phyloP scores from a whole-genome alignment of 2,329 filamentous ascomycete species.

The Huntiella moniliformis region DNA sequence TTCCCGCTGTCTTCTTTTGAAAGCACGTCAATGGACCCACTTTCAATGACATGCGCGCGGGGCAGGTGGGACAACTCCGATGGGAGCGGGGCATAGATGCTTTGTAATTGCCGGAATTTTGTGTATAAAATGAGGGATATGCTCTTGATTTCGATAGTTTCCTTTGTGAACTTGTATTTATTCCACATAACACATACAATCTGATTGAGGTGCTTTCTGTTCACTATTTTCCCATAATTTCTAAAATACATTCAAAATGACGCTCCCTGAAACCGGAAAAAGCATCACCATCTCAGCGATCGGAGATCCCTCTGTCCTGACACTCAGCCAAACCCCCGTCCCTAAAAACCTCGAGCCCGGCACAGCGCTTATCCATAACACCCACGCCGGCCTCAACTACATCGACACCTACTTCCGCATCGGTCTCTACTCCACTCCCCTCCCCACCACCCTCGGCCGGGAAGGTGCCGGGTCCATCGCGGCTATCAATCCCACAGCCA shows the following conservation, averaged over 20 bases:
- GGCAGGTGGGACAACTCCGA: too few species aligned
- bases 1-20: too few species aligned
- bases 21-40: too few species aligned
- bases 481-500: constrained; percentile 33
- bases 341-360: constrained; percentile 33
- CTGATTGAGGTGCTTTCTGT: too few species aligned
- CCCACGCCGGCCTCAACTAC: constrained; percentile 49
- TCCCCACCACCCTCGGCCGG: constrained; percentile 61
- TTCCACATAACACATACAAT: too few species aligned
- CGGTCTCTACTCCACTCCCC: constrained; percentile 47
- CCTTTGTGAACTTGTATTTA: too few species aligned
- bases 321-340: constrained; percentile 31
- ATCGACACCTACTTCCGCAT: constrained; percentile 58
- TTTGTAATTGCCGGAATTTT: too few species aligned
- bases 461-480: constrained; percentile 60
- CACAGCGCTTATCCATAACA: constrained; percentile 43
- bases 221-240: too few species aligned
- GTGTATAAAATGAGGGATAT: too few species aligned
- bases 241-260: constrained; percentile 36
- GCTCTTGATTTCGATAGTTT: too few species aligned
- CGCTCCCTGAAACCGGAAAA: constrained; percentile 44
- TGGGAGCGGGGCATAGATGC: too few species aligned
- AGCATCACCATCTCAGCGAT: constrained; percentile 46
- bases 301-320: constrained; percentile 50
- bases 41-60: too few species aligned